Conservation (phyloP, 2,329 filamentous ascomycete genomes). For the Fonsecaea monophora region DNA sequence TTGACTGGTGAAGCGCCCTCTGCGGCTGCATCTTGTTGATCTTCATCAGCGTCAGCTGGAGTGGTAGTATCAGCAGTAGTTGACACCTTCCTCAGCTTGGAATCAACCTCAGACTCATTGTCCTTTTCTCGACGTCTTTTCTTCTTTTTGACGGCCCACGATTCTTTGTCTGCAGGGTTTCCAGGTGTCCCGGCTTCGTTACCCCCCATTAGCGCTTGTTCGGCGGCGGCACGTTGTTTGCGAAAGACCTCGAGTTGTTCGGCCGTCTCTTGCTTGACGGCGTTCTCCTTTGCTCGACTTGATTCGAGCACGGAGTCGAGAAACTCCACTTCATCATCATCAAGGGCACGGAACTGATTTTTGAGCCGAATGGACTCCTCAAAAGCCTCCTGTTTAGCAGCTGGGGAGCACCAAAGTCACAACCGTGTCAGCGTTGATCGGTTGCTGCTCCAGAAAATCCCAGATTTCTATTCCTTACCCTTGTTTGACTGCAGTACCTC, state of each 20-base stretch:
- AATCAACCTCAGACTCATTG: conserved; percentile 48
- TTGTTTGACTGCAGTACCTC: conserved; percentile 59
- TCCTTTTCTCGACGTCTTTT: conserved; percentile 62
- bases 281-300: conserved; percentile 62
- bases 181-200: conserved; percentile 8
- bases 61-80: conserved; percentile 35
- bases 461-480: conserved; percentile 47
- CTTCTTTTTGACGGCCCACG: conserved; percentile 58
- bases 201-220: conserved; percentile 48
- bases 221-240: conserved; percentile 64
- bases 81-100: conserved; percentile 54
- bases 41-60: background rate
- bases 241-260: conserved; percentile 67
- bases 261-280: conserved; percentile 63
- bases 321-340: conserved; percentile 60
- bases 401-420: conserved; percentile 42
- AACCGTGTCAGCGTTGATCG: conserved; percentile 49
- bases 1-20: background rate
- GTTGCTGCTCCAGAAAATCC: background rate
- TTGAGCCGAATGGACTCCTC: conserved; percentile 58
- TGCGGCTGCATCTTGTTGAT: background rate
- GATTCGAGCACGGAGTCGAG: conserved; percentile 64
- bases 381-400: conserved; percentile 60
- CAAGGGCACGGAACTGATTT: conserved; percentile 59
- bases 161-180: conserved; percentile 41